Evolutionary conservation across 768 basidiomycete species (phyloP).

Genomic region (Suillus subalutaceus): DNA sequence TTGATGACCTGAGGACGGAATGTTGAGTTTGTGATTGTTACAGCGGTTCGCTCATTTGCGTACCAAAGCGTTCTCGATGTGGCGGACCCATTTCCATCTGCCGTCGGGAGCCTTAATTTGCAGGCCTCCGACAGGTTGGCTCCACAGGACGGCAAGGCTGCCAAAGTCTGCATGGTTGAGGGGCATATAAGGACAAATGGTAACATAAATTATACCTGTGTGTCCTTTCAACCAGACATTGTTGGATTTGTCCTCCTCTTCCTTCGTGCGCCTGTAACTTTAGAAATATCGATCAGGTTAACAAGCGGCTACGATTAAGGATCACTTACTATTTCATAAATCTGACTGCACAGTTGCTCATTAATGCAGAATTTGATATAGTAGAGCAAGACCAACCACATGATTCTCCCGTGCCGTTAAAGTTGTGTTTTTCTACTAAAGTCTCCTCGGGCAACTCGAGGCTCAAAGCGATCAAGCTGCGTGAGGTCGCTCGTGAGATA

Average conservation of each 20-base stretch:
- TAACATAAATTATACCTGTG: slow-evolving; percentile 34
- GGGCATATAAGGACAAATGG: neutral
- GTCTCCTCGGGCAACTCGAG: too few relatives aligned
- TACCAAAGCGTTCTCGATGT: slow-evolving; percentile 48
- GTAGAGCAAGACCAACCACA: slow-evolving; percentile 31
- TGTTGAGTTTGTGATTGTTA: neutral
- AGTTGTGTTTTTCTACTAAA: too few relatives aligned
- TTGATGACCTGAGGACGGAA: slow-evolving; percentile 40
- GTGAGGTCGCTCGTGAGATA: too few relatives aligned
- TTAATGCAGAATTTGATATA: neutral
- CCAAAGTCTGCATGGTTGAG: slow-evolving; percentile 40
- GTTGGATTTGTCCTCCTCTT: slow-evolving; percentile 45
- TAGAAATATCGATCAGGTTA: neutral
- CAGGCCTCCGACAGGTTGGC: slow-evolving; percentile 50
- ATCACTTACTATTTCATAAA: slow-evolving; percentile 52
- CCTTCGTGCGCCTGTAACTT: slow-evolving; percentile 45
- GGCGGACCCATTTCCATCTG: slow-evolving; percentile 48
- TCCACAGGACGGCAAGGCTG: slow-evolving; percentile 48
- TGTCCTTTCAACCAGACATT: slow-evolving; percentile 57
- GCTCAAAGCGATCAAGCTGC: too few relatives aligned
- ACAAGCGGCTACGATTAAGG: neutral
- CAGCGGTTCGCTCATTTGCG: slow-evolving; percentile 9
- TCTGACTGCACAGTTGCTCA: slow-evolving; percentile 32
- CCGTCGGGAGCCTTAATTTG: slow-evolving; percentile 47
- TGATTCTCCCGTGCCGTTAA: slow-evolving; percentile 39